Evolutionary conservation across 768 basidiomycete genomes (phyloP), one percentile per base, ranked within the genome.

Genomic region (Termitomyces sp.): DNA sequence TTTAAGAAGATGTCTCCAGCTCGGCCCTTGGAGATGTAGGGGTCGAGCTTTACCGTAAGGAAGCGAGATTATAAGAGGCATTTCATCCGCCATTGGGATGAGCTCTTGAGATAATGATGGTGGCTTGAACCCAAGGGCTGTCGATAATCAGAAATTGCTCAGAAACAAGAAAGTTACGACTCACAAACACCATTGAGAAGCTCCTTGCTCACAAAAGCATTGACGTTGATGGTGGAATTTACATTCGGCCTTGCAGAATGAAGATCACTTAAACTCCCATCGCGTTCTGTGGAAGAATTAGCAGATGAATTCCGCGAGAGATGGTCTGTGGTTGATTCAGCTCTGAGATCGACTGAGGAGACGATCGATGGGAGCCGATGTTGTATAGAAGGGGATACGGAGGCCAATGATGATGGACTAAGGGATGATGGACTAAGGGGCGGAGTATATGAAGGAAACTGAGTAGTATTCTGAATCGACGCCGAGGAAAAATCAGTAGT

Each of bases 41-140:
- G 87, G 78, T 12, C 85, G 81, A 44, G 77, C 81, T 57, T 79
- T 80, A 5, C 83, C 85, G 63, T 84, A 86, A 5, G 87, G 87
- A 53, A 93, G 71, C 5, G 82, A 78, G n/a, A 93, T 82, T 42
- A 88, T 78, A 58, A 85, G 84, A 5, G 90, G 90, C 71, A 92
- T 79, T 2, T 76, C 62, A 15, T 71, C 75, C 40, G 68, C 57
- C 79, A 85, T 80, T 1, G 78, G 76, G 12, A 66, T 51, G n/a
- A 79, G 62, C 34, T 71, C 66, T 0, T 73, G 62, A 9, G 78
- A 74, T 52, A 90, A 81, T 1, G 73, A 68, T 0, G 90, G 88
- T 30, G 77, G 68, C 44, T 68, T 66, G 62, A 90, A 90, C 2
- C 87, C 86, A 58, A 90, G 76, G 14, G 88, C 90, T 91, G 58